phyloP scores from a whole-genome alignment of 805 yeast species.

The Wickerhamiella musiphila region DNA sequence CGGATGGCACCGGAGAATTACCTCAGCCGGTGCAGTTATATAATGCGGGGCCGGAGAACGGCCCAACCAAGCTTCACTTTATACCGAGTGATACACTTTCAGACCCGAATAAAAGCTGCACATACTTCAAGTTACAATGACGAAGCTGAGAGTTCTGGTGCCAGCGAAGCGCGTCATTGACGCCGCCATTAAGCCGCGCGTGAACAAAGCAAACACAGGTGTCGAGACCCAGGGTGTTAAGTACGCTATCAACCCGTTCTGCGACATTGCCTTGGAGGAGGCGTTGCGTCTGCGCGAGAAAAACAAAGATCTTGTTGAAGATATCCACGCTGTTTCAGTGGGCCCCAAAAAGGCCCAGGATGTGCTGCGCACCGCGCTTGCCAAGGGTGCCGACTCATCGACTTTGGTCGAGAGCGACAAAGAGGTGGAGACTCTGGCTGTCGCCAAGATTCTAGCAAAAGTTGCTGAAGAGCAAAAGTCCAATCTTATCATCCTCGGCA shows the following conservation, averaged over 20 bases:
- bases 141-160: conserved; percentile 43
- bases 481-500: conserved; percentile 78
- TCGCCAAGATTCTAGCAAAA: conserved; percentile 69
- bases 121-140: too few species aligned
- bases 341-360: conserved; percentile 83
- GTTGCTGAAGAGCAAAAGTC: conserved; percentile 52
- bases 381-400: conserved; percentile 84
- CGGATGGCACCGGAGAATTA: too few species aligned
- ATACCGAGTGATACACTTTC: too few species aligned
- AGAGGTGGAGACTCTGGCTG: conserved; percentile 65
- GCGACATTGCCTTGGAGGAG: conserved; percentile 95
- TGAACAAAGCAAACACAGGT: conserved; percentile 70
- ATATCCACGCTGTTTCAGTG: conserved; percentile 78
- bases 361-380: conserved; percentile 72
- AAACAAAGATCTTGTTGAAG: conserved; percentile 48
- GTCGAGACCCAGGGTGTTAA: conserved; percentile 80
- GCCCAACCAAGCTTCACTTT: too few species aligned
- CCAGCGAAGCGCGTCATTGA: conserved; percentile 94
- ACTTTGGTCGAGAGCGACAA: conserved; percentile 61
- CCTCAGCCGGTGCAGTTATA: too few species aligned
- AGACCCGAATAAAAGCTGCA: too few species aligned
- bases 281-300: conserved; percentile 62
- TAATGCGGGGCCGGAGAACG: too few species aligned
- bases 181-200: conserved; percentile 81
- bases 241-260: conserved; percentile 88